Base-by-base conservation (phyloP, 306 rosid genomes). In the Vachellia pachyceras region DNA sequence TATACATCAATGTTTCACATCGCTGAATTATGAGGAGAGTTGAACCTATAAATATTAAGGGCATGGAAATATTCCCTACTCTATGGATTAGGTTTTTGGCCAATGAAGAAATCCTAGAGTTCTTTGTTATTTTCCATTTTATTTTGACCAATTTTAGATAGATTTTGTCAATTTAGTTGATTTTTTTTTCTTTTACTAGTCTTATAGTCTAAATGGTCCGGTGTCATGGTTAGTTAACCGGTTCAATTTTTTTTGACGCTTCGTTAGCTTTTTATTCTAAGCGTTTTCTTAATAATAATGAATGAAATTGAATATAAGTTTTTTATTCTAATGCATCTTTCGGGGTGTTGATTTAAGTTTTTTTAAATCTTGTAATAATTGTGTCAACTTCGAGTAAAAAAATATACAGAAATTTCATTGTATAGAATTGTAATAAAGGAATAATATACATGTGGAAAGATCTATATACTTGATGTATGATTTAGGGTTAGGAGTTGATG, bases 321-420 rank as follows among this genome's bases (percentile, higher is more conserved):
- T n/a, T n/a, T n/a, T n/a, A n/a, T n/a, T n/a, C n/a, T n/a, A n/a
- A 75, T 82, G 65, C 80, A 49, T 44, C 45, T 18, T n/a, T 82
- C 42, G 45, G 73, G 76, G 82, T 72, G 61, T 81, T 94, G 86
- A 94, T 85, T 35, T 44, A 75, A 79, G 68, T 77, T 25, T 55
- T 47, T 85, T 57, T 57, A 3, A 55, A 58, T 9, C 20, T 46
- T 12, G 52, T 12, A 11, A 13, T 46, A 20, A 58, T 23, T 58
- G 6, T 22, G 33, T 23, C 14, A 22, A 22, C 15, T 10, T 3
- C 3, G 15, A 8, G 65, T 9, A 23, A 58, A 58, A n/a, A 23
- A 22, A 3, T 10, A 10, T 10, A 1, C 1, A 58, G 65, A 58
- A 58, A 58, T 58, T 58, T 58, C 65, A 9, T 58, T 22, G 36